These are phyloP conservation scores for Debaryomyces sp. DNA, from an alignment of 1,139 yeast species.

Conservation along the genomic window DNA sequence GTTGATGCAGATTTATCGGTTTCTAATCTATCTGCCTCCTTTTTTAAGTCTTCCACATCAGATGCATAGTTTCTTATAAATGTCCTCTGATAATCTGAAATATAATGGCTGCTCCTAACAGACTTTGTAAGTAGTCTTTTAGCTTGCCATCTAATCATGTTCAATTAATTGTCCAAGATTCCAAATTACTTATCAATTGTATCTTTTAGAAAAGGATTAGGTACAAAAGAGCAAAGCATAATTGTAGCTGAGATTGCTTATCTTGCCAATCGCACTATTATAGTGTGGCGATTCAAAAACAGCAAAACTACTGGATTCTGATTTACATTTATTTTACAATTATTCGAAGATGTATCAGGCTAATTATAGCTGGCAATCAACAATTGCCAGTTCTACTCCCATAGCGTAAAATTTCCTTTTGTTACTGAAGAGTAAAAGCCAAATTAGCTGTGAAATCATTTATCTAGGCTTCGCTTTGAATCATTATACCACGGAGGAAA, in stretches of 20 bases:
- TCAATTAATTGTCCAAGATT: neutral
- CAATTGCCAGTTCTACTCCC: constrained; percentile 20
- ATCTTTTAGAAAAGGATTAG: neutral
- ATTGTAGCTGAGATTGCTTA: neutral
- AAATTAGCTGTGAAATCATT: constrained; percentile 28
- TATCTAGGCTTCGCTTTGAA: constrained; percentile 73
- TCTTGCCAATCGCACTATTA: constrained; percentile 1
- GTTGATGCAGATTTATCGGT: constrained; percentile 38
- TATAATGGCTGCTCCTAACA: neutral
- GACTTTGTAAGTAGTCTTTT: neutral
- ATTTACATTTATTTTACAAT: neutral
- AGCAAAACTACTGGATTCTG: neutral
- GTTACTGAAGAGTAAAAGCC: constrained; percentile 24
- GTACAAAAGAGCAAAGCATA: neutral
- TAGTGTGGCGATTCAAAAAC: neutral
- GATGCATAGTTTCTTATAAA: constrained; percentile 20
- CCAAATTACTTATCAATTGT: neutral
- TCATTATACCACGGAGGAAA: constrained; percentile 55
- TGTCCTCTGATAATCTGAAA: neutral
- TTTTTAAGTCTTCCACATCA: constrained; percentile 36
- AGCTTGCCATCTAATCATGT: constrained; percentile 2
- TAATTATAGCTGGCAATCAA: constrained; percentile 24
- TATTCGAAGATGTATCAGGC: constrained; percentile 27
- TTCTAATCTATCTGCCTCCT: constrained; percentile 36
- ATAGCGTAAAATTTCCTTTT: constrained; percentile 2